Evolutionary conservation across 306 rosid species (phyloP).

Genomic region (Trichosanthes cucumerina): DNA sequence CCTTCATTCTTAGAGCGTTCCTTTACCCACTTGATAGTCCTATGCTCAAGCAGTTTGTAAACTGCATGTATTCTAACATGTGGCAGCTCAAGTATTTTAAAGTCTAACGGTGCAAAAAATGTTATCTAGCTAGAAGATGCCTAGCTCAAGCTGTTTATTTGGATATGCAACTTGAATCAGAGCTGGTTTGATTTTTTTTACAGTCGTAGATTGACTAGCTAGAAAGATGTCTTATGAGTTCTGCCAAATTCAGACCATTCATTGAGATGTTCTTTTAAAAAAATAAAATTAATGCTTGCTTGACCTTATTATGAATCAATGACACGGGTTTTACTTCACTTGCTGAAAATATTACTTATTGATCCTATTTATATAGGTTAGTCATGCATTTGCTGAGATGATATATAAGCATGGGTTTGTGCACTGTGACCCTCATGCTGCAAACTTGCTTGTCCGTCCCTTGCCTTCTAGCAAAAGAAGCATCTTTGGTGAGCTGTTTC

Average conservation of each 20-base stretch:
- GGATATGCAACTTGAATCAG: background rate
- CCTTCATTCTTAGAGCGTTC: background rate
- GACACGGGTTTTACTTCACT: background rate
- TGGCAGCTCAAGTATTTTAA: background rate
- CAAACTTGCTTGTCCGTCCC: constrained; percentile 86
- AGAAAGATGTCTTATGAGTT: background rate
- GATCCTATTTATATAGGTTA: constrained; percentile 46
- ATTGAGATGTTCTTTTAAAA: background rate
- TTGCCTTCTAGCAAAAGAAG: constrained; percentile 51
- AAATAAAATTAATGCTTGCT: background rate
- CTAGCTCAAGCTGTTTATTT: no score
- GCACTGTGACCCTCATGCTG: constrained; percentile 96
- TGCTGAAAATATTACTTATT: constrained; percentile 9
- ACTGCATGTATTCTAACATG: background rate
- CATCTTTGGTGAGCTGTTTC: constrained; percentile 48
- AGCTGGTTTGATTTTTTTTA: background rate
- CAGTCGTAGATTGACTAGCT: background rate
- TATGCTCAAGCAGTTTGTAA: background rate
- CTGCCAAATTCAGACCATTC: background rate
- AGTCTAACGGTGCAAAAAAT: background rate
- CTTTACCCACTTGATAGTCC: background rate
- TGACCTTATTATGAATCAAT: background rate
- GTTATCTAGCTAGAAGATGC: no score
- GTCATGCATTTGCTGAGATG: constrained; percentile 96
- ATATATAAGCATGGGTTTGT: constrained; percentile 97